phyloP scores from a whole-genome alignment of 441 rosid genomes.

The Pelargonium cotyledonis region DNA sequence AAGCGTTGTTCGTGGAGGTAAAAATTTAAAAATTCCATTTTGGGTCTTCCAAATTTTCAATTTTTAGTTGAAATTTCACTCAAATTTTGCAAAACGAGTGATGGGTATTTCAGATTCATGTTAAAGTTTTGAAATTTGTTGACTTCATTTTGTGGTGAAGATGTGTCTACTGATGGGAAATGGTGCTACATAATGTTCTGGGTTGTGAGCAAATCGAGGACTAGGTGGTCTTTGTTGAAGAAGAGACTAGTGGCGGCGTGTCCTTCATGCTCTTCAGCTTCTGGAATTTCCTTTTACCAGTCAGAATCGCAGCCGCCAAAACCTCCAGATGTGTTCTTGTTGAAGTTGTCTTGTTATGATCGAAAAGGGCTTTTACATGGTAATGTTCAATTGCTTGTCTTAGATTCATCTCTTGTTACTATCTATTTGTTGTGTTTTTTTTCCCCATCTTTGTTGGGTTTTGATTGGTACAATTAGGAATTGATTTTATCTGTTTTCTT shows the following conservation, averaged over 20 bases:
- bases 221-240: constrained; percentile 80
- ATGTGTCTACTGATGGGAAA: constrained; percentile 85
- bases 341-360: constrained; percentile 63
- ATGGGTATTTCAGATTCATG: constrained; percentile 1
- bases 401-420: neutral
- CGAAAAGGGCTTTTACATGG: constrained; percentile 81
- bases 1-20: constrained; percentile 82
- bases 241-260: constrained; percentile 64
- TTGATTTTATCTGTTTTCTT: too few species aligned
- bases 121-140: neutral
- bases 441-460: too few species aligned
- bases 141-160: constrained; percentile 32
- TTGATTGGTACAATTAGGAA: too few species aligned
- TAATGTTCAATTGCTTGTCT: constrained; percentile 24
- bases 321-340: constrained; percentile 65
- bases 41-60: neutral
- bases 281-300: constrained; percentile 54
- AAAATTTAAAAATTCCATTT: neutral
- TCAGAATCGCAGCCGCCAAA: constrained; percentile 46
- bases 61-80: too few species aligned
- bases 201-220: constrained; percentile 57
- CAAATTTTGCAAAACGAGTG: neutral
- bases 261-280: constrained; percentile 72
- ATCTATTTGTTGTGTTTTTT: too few species aligned
- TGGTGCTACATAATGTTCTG: constrained; percentile 92